phyloP scores from a whole-genome alignment of 176 grass and related monocot genomes.

The Saccharum officinarum region DNA sequence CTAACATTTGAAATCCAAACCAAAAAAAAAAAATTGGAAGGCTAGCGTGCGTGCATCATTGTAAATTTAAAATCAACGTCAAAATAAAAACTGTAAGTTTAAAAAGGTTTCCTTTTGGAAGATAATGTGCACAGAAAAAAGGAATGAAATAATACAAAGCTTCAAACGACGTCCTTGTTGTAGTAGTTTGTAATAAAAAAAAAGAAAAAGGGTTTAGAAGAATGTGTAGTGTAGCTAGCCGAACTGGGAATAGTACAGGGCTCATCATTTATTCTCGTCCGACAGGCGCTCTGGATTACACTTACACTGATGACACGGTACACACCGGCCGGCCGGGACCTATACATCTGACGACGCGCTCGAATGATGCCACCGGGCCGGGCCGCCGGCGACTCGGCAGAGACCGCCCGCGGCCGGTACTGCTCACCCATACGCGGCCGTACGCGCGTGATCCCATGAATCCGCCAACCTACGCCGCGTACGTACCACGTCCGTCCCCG shows the following conservation, averaged over 20 bases:
- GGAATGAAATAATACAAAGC: neutral
- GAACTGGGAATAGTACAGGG: neutral
- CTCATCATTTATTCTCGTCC: neutral
- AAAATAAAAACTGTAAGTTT: neutral
- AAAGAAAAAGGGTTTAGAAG: neutral
- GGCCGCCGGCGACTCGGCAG: neutral
- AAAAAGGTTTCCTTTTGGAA: neutral
- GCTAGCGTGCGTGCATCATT: neutral
- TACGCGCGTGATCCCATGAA: neutral
- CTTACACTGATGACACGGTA: neutral
- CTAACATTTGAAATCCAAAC: neutral
- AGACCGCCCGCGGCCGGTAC: neutral
- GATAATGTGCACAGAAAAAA: neutral
- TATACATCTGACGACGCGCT: slow-evolving; percentile 8
- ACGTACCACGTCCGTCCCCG: neutral
- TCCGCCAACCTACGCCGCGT: neutral
- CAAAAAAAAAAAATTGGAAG: neutral
- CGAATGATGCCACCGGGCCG: neutral
- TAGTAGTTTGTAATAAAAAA: neutral
- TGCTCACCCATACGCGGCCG: slow-evolving; percentile 10
- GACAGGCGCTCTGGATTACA: neutral
- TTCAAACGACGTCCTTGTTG: neutral
- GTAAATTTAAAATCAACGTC: no score
- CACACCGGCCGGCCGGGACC: neutral
- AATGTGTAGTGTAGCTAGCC: neutral